phyloP scores from a whole-genome alignment of 2,329 filamentous ascomycete genomes.

The Cercospora citrullina region DNA sequence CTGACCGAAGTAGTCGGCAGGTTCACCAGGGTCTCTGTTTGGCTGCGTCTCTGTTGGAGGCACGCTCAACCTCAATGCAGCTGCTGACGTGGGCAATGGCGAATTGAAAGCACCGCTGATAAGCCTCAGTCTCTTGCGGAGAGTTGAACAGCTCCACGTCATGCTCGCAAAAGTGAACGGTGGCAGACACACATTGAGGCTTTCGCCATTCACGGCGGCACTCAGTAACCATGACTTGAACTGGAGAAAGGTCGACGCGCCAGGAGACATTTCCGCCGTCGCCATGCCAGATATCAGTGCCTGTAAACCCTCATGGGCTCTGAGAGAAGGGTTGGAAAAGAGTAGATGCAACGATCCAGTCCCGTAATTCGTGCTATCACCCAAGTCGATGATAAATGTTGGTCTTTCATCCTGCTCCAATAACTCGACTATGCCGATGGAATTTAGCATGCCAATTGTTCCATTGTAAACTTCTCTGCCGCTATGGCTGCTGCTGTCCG shows the following conservation, averaged over 20 bases:
- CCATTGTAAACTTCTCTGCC: conserved; percentile 21
- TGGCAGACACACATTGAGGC: conserved; percentile 54
- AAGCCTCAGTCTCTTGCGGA: conserved; percentile 68
- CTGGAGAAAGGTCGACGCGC: conserved; percentile 53
- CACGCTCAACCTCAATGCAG: conserved; percentile 33
- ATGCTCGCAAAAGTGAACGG: conserved; percentile 64
- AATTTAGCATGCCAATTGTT: conserved; percentile 54
- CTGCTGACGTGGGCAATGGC: conserved; percentile 22
- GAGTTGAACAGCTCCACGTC: conserved; percentile 68
- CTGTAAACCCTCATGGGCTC: conserved; percentile 56
- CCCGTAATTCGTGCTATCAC: conserved; percentile 57
- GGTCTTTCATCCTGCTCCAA: conserved; percentile 75
- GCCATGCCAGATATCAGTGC: conserved; percentile 57
- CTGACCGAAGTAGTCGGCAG: conserved; percentile 35
- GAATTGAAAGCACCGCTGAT: conserved; percentile 55
- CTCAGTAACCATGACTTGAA: conserved; percentile 72
- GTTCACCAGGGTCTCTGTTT: conserved; percentile 21
- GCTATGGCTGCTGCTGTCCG: conserved; percentile 26
- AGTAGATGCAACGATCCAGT: conserved; percentile 60
- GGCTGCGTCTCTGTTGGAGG: conserved; percentile 19
- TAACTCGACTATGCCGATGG: conserved; percentile 68
- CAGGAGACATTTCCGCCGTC: conserved; percentile 42
- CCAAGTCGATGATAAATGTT: conserved; percentile 72
- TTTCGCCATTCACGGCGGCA: conserved; percentile 55
- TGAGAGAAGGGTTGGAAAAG: conserved; percentile 68